These are phyloP conservation scores for Neoscytalidium dimidiatum DNA, from an alignment of 2,329 filamentous ascomycete genomes.

Conservation along the genomic window DNA sequence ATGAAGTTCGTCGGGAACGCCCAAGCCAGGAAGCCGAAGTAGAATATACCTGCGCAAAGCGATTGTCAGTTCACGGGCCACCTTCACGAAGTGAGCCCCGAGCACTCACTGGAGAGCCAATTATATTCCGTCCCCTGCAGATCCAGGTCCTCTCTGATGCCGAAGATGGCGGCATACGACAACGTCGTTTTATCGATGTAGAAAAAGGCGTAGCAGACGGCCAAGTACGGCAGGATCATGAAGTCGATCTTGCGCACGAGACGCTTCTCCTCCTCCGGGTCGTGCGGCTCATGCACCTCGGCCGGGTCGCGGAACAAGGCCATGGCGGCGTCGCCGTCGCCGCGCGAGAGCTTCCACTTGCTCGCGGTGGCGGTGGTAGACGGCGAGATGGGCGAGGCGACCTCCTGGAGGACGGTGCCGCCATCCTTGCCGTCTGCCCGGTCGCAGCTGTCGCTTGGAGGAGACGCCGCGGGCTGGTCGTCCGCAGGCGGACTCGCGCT, in stretches of 20 bases:
- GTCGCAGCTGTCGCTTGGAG: not conserved
- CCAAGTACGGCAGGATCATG: constrained; percentile 60
- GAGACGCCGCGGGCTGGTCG: not conserved
- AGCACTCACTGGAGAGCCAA: constrained; percentile 52
- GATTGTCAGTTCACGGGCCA: not conserved
- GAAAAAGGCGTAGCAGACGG: constrained; percentile 56
- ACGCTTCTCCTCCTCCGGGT: constrained; percentile 49
- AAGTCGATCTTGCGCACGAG: constrained; percentile 59
- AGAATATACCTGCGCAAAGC: constrained; percentile 45
- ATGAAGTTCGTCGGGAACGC: constrained; percentile 56
- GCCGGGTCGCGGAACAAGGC: constrained; percentile 53
- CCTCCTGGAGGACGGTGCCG: not conserved
- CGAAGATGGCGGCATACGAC: constrained; percentile 66
- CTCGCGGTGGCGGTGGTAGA: not conserved
- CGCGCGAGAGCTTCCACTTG: constrained; percentile 29
- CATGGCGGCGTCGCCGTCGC: constrained; percentile 53
- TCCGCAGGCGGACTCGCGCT: not conserved
- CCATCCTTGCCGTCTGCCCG: not conserved
- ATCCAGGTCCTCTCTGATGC: constrained; percentile 59
- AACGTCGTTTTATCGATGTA: constrained; percentile 45
- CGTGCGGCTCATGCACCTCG: constrained; percentile 45
- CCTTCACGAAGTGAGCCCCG: no score
- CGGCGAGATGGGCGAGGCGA: not conserved
- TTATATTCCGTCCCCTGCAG: constrained; percentile 61
- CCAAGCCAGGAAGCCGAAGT: constrained; percentile 58